These are phyloP conservation scores for Boletus subparvulus DNA, from an alignment of 768 basidiomycete species.

Conservation along the genomic window DNA sequence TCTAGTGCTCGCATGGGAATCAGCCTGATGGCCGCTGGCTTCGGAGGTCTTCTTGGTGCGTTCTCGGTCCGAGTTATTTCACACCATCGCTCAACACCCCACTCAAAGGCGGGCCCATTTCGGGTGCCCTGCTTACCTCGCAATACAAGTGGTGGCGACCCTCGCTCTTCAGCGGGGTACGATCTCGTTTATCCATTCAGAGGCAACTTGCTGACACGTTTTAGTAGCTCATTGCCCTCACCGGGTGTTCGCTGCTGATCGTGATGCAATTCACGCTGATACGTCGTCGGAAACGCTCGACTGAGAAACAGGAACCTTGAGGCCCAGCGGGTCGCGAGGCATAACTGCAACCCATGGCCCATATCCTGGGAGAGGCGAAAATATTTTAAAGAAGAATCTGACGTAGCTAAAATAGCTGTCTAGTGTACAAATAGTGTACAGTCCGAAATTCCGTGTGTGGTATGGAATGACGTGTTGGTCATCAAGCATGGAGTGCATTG, in stretches of 20 bases:
- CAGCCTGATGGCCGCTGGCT: conserved; percentile 2
- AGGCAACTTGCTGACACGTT: background rate
- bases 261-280: conserved; percentile 10
- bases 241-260: background rate
- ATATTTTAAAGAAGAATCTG: background rate
- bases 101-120: conserved; percentile 49
- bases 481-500: conserved; percentile 53
- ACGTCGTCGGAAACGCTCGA: background rate
- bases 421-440: background rate
- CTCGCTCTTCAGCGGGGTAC: conserved; percentile 48
- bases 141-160: conserved; percentile 58
- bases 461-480: background rate
- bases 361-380: background rate
- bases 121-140: conserved; percentile 54
- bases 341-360: background rate
- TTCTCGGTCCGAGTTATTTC: background rate
- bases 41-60: conserved; percentile 21
- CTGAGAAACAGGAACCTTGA: background rate
- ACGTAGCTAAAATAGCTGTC: background rate
- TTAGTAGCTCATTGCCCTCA: conserved; percentile 9
- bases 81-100: background rate
- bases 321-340: background rate
- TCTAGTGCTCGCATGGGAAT: conserved; percentile 31
- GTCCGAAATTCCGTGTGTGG: background rate
- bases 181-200: background rate